A percentile compares a stretch with the other conserved stretches of the same genome.
Evolutionary conservation across 2,329 filamentous ascomycete genomes (phyloP).

Genomic region (Fusarium redolens): DNA sequence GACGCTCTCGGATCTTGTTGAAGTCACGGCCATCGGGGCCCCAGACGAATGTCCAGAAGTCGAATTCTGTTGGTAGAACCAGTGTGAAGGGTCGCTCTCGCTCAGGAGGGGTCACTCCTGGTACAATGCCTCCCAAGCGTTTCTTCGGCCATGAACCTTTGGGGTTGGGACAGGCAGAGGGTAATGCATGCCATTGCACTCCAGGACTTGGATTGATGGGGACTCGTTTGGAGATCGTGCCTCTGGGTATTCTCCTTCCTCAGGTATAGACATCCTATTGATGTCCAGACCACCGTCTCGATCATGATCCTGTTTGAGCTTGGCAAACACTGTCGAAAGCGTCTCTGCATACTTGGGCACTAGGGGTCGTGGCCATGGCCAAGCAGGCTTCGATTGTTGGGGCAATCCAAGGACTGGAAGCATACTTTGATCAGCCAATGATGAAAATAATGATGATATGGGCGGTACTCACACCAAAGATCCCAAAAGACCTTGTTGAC

Average conservation of each 20-base stretch:
- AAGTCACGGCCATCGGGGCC: neutral
- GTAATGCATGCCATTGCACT: neutral
- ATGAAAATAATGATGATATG: fast-evolving
- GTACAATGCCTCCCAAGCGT: neutral
- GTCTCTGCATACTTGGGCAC: neutral
- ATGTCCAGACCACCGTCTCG: neutral
- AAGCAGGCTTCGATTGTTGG: neutral
- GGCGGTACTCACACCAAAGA: neutral
- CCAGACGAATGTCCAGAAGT: neutral
- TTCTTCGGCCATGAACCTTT: neutral
- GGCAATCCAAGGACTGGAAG: neutral
- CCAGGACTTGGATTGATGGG: neutral
- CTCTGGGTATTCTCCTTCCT: neutral
- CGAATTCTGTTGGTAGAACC: fast-evolving
- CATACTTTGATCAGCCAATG: neutral
- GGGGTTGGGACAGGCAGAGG: neutral
- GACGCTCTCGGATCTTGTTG: neutral
- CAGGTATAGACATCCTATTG: no score
- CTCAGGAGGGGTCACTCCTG: neutral
- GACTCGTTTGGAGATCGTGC: neutral
- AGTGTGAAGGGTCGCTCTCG: neutral
- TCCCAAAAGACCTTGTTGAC: neutral
- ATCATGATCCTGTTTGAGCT: neutral
- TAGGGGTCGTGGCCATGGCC: neutral
- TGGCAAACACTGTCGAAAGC: neutral